Evolutionary conservation across 768 basidiomycete genomes (phyloP).

Genomic region (Pulveroboletus ravenelii): DNA sequence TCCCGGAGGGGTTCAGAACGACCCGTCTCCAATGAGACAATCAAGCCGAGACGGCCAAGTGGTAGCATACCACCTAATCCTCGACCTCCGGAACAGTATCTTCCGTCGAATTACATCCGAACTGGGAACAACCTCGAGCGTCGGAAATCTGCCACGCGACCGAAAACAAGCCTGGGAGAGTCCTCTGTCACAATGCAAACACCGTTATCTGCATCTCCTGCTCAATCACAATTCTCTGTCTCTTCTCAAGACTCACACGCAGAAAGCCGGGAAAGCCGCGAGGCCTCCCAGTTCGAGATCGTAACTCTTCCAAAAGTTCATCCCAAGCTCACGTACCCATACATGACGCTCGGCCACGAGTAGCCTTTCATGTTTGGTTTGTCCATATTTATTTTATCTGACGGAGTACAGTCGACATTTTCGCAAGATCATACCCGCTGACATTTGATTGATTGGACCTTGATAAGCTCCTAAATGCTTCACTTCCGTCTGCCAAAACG

Average conservation of each 20-base stretch:
- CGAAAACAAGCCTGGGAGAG: conserved; percentile 16
- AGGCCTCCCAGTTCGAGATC: conserved; percentile 65
- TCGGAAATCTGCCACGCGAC: conserved; percentile 16
- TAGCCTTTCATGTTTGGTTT: conserved; percentile 17
- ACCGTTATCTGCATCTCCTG: conserved; percentile 25
- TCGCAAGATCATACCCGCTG: conserved; percentile 13
- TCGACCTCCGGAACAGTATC: conserved; percentile 50
- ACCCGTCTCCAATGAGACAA: conserved; percentile 30
- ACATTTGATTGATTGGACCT: conserved; percentile 9
- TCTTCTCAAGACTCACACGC: conserved; percentile 21
- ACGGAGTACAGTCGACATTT: conserved; percentile 9
- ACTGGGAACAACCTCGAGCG: conserved; percentile 32
- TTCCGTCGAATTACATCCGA: conserved; percentile 30
- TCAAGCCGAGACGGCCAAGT: conserved; percentile 44
- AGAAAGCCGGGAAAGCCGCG: conserved; percentile 50
- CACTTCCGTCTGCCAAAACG: conserved; percentile 4
- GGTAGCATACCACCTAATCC: conserved; percentile 56
- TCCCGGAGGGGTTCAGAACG: conserved; percentile 39
- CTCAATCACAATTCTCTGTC: conserved; percentile 23
- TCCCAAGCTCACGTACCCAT: conserved; percentile 51
- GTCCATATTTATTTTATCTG: conserved; percentile 11
- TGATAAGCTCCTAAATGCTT: conserved; percentile 4
- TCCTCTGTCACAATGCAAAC: conserved; percentile 14
- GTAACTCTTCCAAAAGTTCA: conserved; percentile 46
- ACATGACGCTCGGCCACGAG: conserved; percentile 46